Percentiles rank a stretch among this genome's conserved stretches.
Evolutionary conservation across 2,329 filamentous ascomycete genomes (phyloP).

Genomic region (Alternaria dauci): DNA sequence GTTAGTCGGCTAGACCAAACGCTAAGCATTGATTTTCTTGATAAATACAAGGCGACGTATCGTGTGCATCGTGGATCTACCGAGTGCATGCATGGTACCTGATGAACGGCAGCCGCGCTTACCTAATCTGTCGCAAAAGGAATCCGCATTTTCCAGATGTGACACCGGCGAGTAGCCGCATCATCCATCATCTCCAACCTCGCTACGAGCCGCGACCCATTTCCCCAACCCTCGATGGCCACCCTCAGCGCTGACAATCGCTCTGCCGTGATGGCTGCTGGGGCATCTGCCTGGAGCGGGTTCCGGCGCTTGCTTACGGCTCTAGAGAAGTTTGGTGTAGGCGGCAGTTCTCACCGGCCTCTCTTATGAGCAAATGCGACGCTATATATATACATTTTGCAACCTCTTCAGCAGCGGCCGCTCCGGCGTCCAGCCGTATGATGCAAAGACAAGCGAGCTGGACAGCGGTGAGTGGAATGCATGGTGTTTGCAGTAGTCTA

Average conservation of each 20-base stretch:
- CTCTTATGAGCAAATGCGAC: constrained; percentile 8
- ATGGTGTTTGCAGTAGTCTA: constrained; percentile 14
- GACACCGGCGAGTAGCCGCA: constrained; percentile 4
- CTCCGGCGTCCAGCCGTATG: not conserved
- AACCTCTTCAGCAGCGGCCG: not conserved
- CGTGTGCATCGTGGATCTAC: not conserved
- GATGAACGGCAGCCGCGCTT: constrained; percentile 3
- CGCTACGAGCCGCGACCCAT: constrained; percentile 1
- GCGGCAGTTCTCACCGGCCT: constrained; percentile 6
- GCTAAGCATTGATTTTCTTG: not conserved
- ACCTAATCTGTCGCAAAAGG: constrained; percentile 5
- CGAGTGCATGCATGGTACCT: constrained; percentile 1
- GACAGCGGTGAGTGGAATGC: constrained; percentile 20
- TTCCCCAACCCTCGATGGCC: not conserved
- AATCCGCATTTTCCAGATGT: not conserved
- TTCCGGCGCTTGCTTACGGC: not conserved
- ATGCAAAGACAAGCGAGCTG: constrained; percentile 1
- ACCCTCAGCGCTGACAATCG: constrained; percentile 7
- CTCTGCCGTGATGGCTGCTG: not conserved
- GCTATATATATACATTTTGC: not conserved
- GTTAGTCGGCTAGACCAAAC: not conserved
- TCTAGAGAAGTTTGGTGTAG: not conserved
- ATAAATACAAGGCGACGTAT: constrained; percentile 1
- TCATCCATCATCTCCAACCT: not conserved
- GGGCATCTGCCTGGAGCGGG: constrained; percentile 14